phyloP scores from a whole-genome alignment of 1,284 basidiomycete genomes.

The Pholiota adiposa region DNA sequence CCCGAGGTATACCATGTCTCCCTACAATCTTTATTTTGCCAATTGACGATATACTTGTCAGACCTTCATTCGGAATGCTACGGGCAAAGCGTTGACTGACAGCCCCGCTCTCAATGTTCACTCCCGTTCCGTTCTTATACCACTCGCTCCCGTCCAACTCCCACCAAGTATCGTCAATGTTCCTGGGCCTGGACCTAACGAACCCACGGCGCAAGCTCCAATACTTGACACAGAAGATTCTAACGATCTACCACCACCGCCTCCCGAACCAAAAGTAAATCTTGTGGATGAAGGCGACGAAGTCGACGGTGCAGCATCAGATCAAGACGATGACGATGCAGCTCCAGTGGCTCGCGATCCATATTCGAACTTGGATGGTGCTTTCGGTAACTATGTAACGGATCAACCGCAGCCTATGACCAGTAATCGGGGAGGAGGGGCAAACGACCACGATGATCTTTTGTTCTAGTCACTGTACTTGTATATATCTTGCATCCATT shows the following conservation, averaged over 20 bases:
- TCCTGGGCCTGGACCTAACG: conserved; percentile 69
- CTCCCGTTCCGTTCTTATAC: conserved; percentile 73
- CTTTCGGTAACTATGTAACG: conserved; percentile 69
- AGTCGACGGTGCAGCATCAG: conserved; percentile 24
- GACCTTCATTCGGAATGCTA: conserved; percentile 85
- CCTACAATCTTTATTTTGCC: neutral
- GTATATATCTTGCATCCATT: conserved; percentile 14
- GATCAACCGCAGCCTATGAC: conserved; percentile 67
- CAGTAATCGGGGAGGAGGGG: conserved; percentile 34
- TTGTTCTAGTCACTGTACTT: conserved; percentile 49
- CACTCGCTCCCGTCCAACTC: conserved; percentile 56
- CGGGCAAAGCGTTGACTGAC: conserved; percentile 73
- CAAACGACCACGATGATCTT: conserved; percentile 52
- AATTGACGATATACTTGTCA: conserved; percentile 32
- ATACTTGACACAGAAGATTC: conserved; percentile 25
- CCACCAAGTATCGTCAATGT: conserved; percentile 53
- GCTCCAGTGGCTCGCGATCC: conserved; percentile 52
- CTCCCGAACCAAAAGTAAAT: conserved; percentile 27
- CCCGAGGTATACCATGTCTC: conserved; percentile 63
- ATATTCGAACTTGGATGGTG: conserved; percentile 74
- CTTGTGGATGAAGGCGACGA: conserved; percentile 32
- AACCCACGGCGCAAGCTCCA: conserved; percentile 38
- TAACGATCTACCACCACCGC: conserved; percentile 33
- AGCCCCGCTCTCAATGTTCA: conserved; percentile 79
- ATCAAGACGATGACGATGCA: conserved; percentile 37